Evolutionary conservation across 2,329 filamentous ascomycete genomes (phyloP), one percentile per base, ranked within the genome.

Genomic region (Ophiocordyceps camponoti-leonardi): DNA sequence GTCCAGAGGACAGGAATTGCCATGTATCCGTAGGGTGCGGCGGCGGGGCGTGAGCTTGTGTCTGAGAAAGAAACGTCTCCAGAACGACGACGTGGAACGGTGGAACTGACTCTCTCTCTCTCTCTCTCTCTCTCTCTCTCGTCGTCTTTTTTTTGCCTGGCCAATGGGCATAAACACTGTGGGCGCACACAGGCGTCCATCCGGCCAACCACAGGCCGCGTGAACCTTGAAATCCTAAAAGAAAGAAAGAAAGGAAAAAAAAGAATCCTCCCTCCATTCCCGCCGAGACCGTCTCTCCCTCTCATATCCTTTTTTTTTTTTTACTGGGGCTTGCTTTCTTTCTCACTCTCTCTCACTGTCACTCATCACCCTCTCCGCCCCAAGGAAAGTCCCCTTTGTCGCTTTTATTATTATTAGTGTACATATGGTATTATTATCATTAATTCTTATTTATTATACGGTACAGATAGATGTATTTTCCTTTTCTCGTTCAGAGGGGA

Each of bases 281-380:
- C 48, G 51, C 51, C 51, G 49, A 52, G 51, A 51, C 51, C 50
- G 47, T 52, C 45, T 49, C 48, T 49, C 47, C 48, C 48, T 50
- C 50, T 48, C 47, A 51, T 48, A 48, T 48, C 26, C 26, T 28
- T 28, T 28, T 26, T 26, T n/a, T 28, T 28, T 28, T 28, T 28
- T 28, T 28, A 28, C 7, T 28, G 26, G 26, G 26, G 26, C 26
- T 10, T 28, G 26, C 26, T 28, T 8, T 26, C 23, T 26, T 8
- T 28, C 26, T 28, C 26, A 2, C 11, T 28, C 26, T 10, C 26
- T 6, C 26, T 10, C 26, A 11, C 26, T 28, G 26, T 28, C 26
- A 28, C 26, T 28, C 26, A 4, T 8, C 23, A 28, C 22, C 6
- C 22, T 23, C 22, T 23, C 22, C 22, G 22, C 22, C n/a, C 22